Evolutionary conservation across 306 rosid genomes (phyloP).

Genomic region (Corylus avellana): DNA sequence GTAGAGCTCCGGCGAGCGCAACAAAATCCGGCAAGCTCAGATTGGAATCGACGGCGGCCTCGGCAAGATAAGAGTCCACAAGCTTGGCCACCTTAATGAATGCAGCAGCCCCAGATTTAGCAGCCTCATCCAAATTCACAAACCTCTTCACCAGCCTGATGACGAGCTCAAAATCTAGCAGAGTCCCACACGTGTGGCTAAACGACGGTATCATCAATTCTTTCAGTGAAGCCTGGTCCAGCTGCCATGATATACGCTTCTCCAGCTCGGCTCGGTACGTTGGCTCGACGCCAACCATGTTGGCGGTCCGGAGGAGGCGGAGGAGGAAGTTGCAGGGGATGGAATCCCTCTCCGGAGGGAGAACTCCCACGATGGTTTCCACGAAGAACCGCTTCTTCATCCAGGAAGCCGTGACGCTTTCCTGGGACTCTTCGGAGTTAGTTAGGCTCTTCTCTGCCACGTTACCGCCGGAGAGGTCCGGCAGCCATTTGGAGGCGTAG

Average conservation of each 20-base stretch:
- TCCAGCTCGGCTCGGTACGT: conserved; percentile 64
- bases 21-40: conserved; percentile 55
- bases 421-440: conserved; percentile 49
- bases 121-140: conserved; percentile 56
- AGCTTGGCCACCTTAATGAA: conserved; percentile 80
- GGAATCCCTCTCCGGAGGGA: conserved; percentile 82
- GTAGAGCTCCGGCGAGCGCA: conserved; percentile 70
- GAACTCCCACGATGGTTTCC: conserved; percentile 79
- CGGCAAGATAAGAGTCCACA: conserved; percentile 77
- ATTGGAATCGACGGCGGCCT: conserved; percentile 71
- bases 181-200: conserved; percentile 78
- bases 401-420: conserved; percentile 72
- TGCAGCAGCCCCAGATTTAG: conserved; percentile 58
- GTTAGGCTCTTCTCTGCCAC: conserved; percentile 29
- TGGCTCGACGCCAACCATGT: conserved; percentile 74
- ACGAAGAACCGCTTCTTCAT: conserved; percentile 83
- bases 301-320: conserved; percentile 76
- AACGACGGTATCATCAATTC: conserved; percentile 93
- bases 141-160: conserved; percentile 67
- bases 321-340: conserved; percentile 90
- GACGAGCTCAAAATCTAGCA: conserved; percentile 74
- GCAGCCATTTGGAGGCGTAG: conserved; percentile 94
- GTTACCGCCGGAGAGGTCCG: conserved; percentile 57
- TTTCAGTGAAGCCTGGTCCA: conserved; percentile 75
- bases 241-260: conserved; percentile 72